A percentile compares a stretch with the other conserved stretches of the same genome.
Evolutionary conservation across 2,329 filamentous ascomycete genomes (phyloP).

Genomic region (Ophiobolus disseminans): DNA sequence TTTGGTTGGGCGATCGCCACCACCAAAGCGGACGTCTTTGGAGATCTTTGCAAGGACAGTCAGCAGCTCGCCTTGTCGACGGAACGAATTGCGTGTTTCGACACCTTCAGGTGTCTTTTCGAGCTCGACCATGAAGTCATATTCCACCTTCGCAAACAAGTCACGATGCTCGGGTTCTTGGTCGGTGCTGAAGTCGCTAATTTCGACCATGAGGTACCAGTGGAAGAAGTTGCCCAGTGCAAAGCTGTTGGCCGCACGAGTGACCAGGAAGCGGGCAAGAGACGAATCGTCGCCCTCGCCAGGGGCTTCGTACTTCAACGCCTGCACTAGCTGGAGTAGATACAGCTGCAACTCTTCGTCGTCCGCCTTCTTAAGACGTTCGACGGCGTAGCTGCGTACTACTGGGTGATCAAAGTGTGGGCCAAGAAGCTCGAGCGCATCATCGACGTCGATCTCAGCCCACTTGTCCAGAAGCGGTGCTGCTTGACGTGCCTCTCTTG

Average conservation of each 20-base stretch:
- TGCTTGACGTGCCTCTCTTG: slow-evolving; percentile 83
- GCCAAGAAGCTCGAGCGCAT: slow-evolving; percentile 90
- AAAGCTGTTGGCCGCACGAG: slow-evolving; percentile 85
- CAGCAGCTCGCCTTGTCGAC: slow-evolving; percentile 88
- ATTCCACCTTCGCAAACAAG: slow-evolving; percentile 91
- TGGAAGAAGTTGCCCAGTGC: slow-evolving; percentile 93
- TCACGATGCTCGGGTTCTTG: slow-evolving; percentile 78
- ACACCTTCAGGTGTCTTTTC: slow-evolving; percentile 73
- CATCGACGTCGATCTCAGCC: slow-evolving; percentile 97
- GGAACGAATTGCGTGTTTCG: slow-evolving; percentile 76
- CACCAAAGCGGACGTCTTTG: slow-evolving; percentile 82
- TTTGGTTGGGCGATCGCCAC: slow-evolving; percentile 79
- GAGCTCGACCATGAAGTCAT: slow-evolving; percentile 92
- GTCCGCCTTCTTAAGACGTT: slow-evolving; percentile 87
- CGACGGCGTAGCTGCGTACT: slow-evolving; percentile 91
- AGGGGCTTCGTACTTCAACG: slow-evolving; percentile 72
- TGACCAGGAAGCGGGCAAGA: slow-evolving; percentile 86
- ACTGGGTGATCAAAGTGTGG: slow-evolving; percentile 88
- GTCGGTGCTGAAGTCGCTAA: slow-evolving; percentile 79
- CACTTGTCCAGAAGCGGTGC: slow-evolving; percentile 89
- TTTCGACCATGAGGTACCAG: slow-evolving; percentile 99
- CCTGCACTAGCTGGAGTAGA: slow-evolving; percentile 91
- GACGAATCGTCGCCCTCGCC: slow-evolving; percentile 79
- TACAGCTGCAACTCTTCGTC: slow-evolving; percentile 92
- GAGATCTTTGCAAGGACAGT: slow-evolving; percentile 87